phyloP scores from a whole-genome alignment of 1,139 yeast genomes.

The Taiozyma onychis region DNA sequence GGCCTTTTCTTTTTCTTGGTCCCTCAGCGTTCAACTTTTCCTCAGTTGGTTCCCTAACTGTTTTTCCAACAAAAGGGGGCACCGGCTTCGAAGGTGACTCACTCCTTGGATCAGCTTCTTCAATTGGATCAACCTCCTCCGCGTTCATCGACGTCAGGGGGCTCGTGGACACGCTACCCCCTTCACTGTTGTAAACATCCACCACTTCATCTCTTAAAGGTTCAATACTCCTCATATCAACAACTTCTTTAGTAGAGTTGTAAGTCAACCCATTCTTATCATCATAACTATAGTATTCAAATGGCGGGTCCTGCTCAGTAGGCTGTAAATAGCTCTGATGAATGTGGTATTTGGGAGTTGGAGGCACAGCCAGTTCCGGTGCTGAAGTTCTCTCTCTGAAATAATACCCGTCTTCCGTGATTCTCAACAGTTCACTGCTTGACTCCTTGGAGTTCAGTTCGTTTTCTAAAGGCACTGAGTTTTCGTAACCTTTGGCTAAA shows the following conservation, averaged over 20 bases:
- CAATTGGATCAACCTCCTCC: neutral
- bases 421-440: conserved; percentile 17
- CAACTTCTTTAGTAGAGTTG: neutral
- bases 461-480: conserved; percentile 12
- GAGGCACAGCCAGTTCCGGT: neutral
- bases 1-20: neutral
- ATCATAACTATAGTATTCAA: neutral
- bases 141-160: neutral
- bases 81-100: neutral
- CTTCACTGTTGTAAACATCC: neutral
- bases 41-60: neutral
- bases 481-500: conserved; percentile 24
- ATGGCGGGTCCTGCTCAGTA: neutral
- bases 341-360: neutral
- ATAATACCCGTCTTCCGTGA: conserved; percentile 21
- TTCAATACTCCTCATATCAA: neutral
- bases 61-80: neutral
- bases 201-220: neutral
- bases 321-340: neutral
- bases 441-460: conserved; percentile 5
- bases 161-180: neutral
- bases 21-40: neutral
- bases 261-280: neutral
- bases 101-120: neutral
- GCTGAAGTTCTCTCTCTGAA: conserved; percentile 5